Evolutionary conservation across 75 land plant species (phyloP).

Genomic region (Sequoiadendron giganteum): DNA sequence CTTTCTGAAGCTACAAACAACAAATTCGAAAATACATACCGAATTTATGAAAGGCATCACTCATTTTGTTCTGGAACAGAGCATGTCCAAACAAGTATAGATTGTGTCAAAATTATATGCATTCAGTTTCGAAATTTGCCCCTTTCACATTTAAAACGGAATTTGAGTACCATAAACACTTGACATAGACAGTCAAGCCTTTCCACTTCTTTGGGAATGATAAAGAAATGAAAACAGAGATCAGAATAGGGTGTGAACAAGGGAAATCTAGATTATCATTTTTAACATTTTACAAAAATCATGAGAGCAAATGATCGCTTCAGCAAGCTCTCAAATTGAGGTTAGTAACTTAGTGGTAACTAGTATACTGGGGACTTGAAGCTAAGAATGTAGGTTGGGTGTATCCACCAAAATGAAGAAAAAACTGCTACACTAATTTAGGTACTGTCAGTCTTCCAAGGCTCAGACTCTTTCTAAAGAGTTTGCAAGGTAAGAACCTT

Average conservation of each 20-base stretch:
- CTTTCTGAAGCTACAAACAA: neutral
- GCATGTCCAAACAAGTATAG: neutral
- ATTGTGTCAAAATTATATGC: neutral
- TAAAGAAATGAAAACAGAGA: neutral
- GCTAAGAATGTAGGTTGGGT: neutral
- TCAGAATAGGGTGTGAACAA: neutral
- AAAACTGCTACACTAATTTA: neutral
- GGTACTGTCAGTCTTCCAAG: neutral
- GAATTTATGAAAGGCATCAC: neutral
- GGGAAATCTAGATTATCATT: neutral
- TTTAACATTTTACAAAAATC: too few species aligned
- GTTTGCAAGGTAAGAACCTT: neutral
- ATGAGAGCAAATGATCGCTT: neutral
- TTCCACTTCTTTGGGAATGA: neutral
- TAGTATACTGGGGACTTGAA: too few species aligned
- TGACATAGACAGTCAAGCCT: neutral
- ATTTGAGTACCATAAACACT: neutral
- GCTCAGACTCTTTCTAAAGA: neutral
- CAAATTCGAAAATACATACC: neutral
- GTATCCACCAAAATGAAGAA: neutral
- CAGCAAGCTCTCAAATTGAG: neutral
- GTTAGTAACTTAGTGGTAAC: too few species aligned
- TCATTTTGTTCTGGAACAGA: neutral
- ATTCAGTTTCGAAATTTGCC: too few species aligned
- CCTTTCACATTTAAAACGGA: neutral